Evolutionary conservation across 1,139 yeast genomes (phyloP).

Genomic region (Arxiozyma slooffiae): DNA sequence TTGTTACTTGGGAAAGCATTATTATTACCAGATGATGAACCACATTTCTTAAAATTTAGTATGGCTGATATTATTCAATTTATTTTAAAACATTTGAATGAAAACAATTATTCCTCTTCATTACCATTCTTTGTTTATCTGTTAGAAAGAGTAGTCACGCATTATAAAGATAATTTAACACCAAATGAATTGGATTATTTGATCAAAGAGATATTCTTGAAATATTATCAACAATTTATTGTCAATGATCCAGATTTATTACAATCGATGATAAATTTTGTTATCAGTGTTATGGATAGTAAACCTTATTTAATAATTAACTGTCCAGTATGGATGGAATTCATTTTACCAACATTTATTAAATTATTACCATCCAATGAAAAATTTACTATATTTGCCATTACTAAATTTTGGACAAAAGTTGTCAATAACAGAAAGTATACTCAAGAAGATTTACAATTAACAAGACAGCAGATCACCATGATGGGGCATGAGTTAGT

Average conservation of each 20-base stretch:
- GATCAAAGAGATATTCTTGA: slow-evolving; percentile 22
- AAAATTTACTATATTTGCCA: slow-evolving; percentile 53
- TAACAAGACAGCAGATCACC: slow-evolving; percentile 26
- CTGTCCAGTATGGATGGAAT: slow-evolving; percentile 29
- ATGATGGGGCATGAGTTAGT: slow-evolving; percentile 22
- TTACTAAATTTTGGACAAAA: slow-evolving; percentile 56
- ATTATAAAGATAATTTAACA: slow-evolving; percentile 16
- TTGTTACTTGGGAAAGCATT: slow-evolving; percentile 26
- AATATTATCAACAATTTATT: slow-evolving; percentile 14
- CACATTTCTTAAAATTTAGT: slow-evolving; percentile 23
- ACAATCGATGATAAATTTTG: slow-evolving; percentile 44
- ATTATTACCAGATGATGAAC: slow-evolving; percentile 22
- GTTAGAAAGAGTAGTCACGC: slow-evolving; percentile 21
- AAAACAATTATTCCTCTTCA: slow-evolving; percentile 17
- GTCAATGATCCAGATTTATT: slow-evolving; percentile 34
- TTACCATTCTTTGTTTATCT: slow-evolving; percentile 26
- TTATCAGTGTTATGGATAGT: slow-evolving; percentile 42
- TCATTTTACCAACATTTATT: slow-evolving; percentile 35
- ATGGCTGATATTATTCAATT: slow-evolving; percentile 25
- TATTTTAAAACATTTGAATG: slow-evolving; percentile 15
- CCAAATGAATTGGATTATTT: slow-evolving; percentile 25
- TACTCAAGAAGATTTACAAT: slow-evolving; percentile 38
- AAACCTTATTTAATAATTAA: slow-evolving; percentile 43
- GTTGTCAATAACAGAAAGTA: slow-evolving; percentile 48
- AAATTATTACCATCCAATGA: slow-evolving; percentile 47